These are phyloP conservation scores for Heterobasidion annosum DNA, from an alignment of 1,284 basidiomycete species.

Conservation along the genomic window DNA sequence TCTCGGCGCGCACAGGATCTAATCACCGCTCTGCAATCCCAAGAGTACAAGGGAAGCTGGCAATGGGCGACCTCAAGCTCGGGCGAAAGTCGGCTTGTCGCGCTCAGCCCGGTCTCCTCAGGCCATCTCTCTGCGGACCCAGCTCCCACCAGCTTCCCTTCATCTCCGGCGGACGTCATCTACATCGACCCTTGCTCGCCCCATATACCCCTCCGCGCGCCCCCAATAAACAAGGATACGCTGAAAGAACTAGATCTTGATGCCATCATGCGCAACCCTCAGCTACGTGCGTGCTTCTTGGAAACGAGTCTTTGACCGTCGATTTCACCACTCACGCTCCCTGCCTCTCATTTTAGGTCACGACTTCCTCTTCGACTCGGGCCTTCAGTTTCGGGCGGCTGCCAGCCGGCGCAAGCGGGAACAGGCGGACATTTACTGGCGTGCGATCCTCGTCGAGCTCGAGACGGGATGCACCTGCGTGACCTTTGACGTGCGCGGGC, in stretches of 20 bases:
- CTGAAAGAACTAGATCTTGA: constrained; percentile 81
- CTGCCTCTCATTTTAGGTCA: constrained; percentile 46
- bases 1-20: constrained; percentile 23
- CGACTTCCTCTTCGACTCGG: constrained; percentile 83
- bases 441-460: constrained; percentile 72
- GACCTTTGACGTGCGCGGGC: constrained; percentile 54
- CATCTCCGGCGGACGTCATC: constrained; percentile 12
- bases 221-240: constrained; percentile 78
- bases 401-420: constrained; percentile 68
- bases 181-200: constrained; percentile 47
- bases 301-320: constrained; percentile 3
- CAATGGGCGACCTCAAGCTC: constrained; percentile 12
- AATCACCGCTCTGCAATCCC: constrained; percentile 16
- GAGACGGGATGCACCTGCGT: constrained; percentile 80
- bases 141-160: constrained; percentile 9
- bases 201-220: constrained; percentile 60
- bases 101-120: constrained; percentile 10
- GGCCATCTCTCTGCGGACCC: constrained; percentile 9
- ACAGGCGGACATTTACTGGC: constrained; percentile 79
- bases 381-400: constrained; percentile 65
- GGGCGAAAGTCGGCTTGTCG: constrained; percentile 12
- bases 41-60: constrained; percentile 10
- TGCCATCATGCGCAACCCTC: constrained; percentile 81
- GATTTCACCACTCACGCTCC: background rate
- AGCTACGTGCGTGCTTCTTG: constrained; percentile 60